Percentiles rank a stretch among this genome's conserved stretches.
These are phyloP conservation scores for Alternaria ethzedia DNA, from an alignment of 2,329 filamentous ascomycete species.

Conservation along the genomic window DNA sequence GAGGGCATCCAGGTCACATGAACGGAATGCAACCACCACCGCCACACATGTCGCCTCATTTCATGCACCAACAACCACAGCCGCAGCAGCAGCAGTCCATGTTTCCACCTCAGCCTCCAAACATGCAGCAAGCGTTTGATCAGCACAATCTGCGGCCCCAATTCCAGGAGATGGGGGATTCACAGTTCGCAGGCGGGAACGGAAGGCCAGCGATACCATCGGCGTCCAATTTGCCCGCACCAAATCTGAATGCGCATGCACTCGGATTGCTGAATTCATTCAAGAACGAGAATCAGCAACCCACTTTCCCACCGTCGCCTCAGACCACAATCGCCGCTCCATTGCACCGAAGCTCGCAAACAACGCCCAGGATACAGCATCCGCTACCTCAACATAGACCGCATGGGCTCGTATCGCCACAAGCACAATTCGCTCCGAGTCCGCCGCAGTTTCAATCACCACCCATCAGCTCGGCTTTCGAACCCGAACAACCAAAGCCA, in stretches of 20 bases:
- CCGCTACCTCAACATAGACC: constrained; percentile 28
- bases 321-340: constrained; percentile 17
- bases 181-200: constrained; percentile 45
- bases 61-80: constrained; percentile 14
- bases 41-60: constrained; percentile 31
- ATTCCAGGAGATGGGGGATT: constrained; percentile 30
- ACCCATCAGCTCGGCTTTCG: constrained; percentile 28
- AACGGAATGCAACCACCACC: constrained; percentile 32
- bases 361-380: constrained; percentile 31
- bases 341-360: constrained; percentile 25
- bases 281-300: constrained; percentile 49
- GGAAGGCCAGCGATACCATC: constrained; percentile 58
- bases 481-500: constrained; percentile 44
- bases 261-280: constrained; percentile 65
- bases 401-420: constrained; percentile 35
- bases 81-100: constrained; percentile 12
- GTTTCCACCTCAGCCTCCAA: constrained; percentile 22
- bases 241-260: constrained; percentile 64
- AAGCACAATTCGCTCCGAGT: constrained; percentile 30
- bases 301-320: constrained; percentile 9
- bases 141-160: constrained; percentile 10
- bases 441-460: constrained; percentile 41
- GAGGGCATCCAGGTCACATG: constrained; percentile 26
- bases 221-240: constrained; percentile 63
- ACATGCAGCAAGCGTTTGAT: constrained; percentile 31